Percentiles rank a stretch among this genome's conserved stretches.
phyloP scores from a whole-genome alignment of 2,329 filamentous ascomycete genomes.

The Cytospora chrysosperma region DNA sequence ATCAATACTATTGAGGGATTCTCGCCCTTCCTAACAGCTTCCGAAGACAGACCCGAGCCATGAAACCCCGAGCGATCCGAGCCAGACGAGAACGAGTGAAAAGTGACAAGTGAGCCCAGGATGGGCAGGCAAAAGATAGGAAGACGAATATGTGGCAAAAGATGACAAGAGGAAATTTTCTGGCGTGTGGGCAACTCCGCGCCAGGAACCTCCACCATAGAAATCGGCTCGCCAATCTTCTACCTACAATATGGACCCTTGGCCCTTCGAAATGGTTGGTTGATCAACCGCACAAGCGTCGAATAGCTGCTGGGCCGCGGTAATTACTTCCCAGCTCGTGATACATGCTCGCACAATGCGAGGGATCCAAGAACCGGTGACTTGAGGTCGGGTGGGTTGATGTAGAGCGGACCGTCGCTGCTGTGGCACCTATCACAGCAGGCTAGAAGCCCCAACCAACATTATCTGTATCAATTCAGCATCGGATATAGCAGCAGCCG shows the following conservation, averaged over 20 bases:
- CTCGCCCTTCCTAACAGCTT: conserved; percentile 7
- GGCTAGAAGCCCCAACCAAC: neutral
- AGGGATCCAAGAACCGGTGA: neutral
- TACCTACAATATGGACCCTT: neutral
- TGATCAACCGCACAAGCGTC: neutral
- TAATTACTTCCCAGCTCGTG: neutral
- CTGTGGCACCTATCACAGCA: neutral
- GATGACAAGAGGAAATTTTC: neutral
- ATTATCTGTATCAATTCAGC: neutral
- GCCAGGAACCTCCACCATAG: neutral
- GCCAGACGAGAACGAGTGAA: neutral
- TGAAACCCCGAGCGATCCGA: neutral
- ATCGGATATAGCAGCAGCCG: neutral
- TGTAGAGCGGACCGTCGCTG: conserved; percentile 2
- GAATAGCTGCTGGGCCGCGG: neutral
- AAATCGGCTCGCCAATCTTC: neutral
- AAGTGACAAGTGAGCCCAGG: neutral
- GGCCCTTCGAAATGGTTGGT: neutral
- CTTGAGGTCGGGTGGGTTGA: neutral
- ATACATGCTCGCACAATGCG: neutral
- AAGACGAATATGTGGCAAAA: neutral
- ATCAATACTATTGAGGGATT: neutral
- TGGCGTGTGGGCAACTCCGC: neutral
- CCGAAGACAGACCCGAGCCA: neutral
- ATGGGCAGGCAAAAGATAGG: neutral